Percentiles rank a stretch among this genome's conserved stretches.
phyloP scores from a whole-genome alignment of 805 yeast genomes.

The Candida dajiaensis region DNA sequence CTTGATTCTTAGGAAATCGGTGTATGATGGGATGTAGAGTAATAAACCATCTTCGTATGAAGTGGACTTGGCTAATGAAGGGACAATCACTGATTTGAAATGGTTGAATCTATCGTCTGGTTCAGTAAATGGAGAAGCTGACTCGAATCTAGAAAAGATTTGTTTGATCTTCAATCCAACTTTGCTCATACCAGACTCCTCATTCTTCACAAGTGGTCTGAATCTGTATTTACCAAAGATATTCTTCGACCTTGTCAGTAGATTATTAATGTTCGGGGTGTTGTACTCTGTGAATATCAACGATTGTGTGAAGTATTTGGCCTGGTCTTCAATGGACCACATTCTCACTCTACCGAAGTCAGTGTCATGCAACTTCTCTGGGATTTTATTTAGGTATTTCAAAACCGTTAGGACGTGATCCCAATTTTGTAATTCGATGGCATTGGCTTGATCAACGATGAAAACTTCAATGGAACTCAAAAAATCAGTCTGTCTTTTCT shows the following conservation, averaged over 20 bases:
- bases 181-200: slow-evolving; percentile 51
- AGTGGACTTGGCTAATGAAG: slow-evolving; percentile 57
- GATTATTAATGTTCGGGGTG: slow-evolving; percentile 76
- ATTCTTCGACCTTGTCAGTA: slow-evolving; percentile 47
- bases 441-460: slow-evolving; percentile 77
- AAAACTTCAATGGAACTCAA: slow-evolving; percentile 82
- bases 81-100: slow-evolving; percentile 68
- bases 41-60: slow-evolving; percentile 69
- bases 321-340: slow-evolving; percentile 88
- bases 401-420: slow-evolving; percentile 67
- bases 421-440: slow-evolving; percentile 90
- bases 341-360: slow-evolving; percentile 89
- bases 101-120: slow-evolving; percentile 80
- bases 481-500: slow-evolving; percentile 70
- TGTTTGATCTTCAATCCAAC: slow-evolving; percentile 65
- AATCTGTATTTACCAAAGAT: slow-evolving; percentile 56
- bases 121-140: slow-evolving; percentile 51
- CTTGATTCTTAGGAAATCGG: slow-evolving; percentile 77
- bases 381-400: slow-evolving; percentile 68
- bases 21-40: slow-evolving; percentile 78
- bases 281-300: slow-evolving; percentile 67
- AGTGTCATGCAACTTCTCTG: slow-evolving; percentile 71
- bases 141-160: slow-evolving; percentile 65
- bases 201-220: slow-evolving; percentile 38
- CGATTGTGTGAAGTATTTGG: slow-evolving; percentile 67